Base-by-base conservation (phyloP, 2,329 filamentous ascomycete genomes). In the Fonsecaea pugnacius region DNA sequence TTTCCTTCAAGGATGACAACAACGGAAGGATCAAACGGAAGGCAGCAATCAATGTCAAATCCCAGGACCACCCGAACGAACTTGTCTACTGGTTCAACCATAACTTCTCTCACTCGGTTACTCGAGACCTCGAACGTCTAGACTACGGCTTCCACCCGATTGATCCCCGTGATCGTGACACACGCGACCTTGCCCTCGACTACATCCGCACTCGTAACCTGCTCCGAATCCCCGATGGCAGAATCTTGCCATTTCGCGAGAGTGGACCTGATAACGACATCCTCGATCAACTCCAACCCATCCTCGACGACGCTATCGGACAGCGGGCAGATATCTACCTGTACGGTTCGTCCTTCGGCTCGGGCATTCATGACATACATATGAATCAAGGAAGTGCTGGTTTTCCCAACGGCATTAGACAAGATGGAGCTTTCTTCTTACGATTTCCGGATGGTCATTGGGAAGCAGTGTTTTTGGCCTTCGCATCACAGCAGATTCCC, bases 301-400 rank as follows among this genome's bases (percentile, higher is more conserved):
- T 78, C 59, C 62, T 79, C 2, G 69, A 71, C 24, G 67, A 72
- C 40, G 77, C 76, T 12, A 76, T 79, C 57, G 64, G 70, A 36
- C 54, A 72, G 16, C 73, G 76, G 40, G 76, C 77, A 3, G 74
- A 72, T 10, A 72, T 77, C 48, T 79, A 77, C 65, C 69, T 79
- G 21, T 79, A 72, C 56, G 77, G 77, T 6, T 73, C 72, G n/a
- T 72, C 74, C 21, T 78, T 74, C 63, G 24, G 33, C 43, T 27
- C 56, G 16, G 69, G 68, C 10, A 76, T 78, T 38, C 75, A 78
- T 65, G 76, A 79, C 59, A 71, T 79, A 9, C 78, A 79, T 65
- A 78, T 78, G 75, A 78, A 78, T 55, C 77, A 78, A 67, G 76
- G 76, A 46, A 78, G 75, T 66, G 66, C 69, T 21, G 69, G 69